Base-by-base conservation (phyloP, 768 basidiomycete species). In the Kwoniella botswanensis region DNA sequence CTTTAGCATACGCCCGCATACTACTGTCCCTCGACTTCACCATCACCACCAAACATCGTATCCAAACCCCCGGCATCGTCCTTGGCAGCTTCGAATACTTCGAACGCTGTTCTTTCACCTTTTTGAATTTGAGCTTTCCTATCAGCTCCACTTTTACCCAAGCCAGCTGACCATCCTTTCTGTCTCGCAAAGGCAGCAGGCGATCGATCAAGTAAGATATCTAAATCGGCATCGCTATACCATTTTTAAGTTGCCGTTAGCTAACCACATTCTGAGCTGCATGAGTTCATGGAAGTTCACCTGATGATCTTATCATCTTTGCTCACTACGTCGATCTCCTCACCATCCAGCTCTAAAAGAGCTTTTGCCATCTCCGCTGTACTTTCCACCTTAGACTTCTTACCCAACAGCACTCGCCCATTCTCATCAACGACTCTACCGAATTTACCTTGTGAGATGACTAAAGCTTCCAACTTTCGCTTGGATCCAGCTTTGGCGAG, bases 381-480 rank as follows among this genome's bases (percentile, higher is more conserved):
- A 44, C 44, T 56, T 83, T 90, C 89, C 1, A 85, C 85, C 79
- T 89, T 90, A 9, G 15, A 52, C 62, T 76, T 76, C 55, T 76
- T 69, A 15, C 72, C 82, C 15, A 83, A 71, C 15, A 83, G 10
- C 83, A 87, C 22, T 85, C 84, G 77, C 18, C 82, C 66, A 86
- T 88, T 4, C 82, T 87, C 67, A 65, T 82, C 82, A 0, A 84
- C 88, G 0, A 93, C 92, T 84, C 87, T 89, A 75, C 89, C 92
- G 86, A 94, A 94, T 85, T 94, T 93, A 71, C 92, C 92, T 84
- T 94, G 92, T 10, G 93, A 94, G 78, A 98, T 98, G 77, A 99
- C 94, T 46, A 98, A 86, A 1, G 93, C 93, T 85, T 98, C 97
- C 4, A 99, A 88, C 83, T 93, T 90, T 57, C 93, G 88, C 85